Evolutionary conservation across 2,329 filamentous ascomycete species (phyloP).

Genomic region (Didymella lethalis): DNA sequence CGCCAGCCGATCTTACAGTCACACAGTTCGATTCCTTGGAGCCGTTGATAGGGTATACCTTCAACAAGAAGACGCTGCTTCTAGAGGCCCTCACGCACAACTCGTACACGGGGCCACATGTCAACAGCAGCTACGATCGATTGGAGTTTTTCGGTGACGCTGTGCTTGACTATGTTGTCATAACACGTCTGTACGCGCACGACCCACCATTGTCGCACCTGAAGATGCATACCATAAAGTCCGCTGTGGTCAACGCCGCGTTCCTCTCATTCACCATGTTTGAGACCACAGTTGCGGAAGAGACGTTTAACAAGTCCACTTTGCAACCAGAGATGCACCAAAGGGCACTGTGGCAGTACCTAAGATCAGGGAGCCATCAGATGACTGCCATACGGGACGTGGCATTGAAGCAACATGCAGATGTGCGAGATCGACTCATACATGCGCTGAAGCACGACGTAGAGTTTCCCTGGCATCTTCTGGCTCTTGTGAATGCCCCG

Average conservation of each 20-base stretch:
- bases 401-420: conserved; percentile 57
- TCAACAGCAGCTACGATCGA: conserved; percentile 69
- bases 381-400: conserved; percentile 59
- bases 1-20: conserved; percentile 20
- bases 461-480: conserved; percentile 78
- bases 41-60: conserved; percentile 73
- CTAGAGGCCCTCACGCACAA: conserved; percentile 83
- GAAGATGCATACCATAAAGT: conserved; percentile 78
- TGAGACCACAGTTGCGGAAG: conserved; percentile 57
- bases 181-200: conserved; percentile 65
- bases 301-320: conserved; percentile 44
- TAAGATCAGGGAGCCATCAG: conserved; percentile 65
- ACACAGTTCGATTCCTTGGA: conserved; percentile 60
- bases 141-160: conserved; percentile 90
- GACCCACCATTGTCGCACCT: conserved; percentile 59
- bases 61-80: conserved; percentile 71
- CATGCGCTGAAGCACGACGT: conserved; percentile 59
- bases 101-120: conserved; percentile 59
- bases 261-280: conserved; percentile 81
- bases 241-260: conserved; percentile 79
- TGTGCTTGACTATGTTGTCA: conserved; percentile 80
- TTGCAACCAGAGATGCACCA: conserved; percentile 37
- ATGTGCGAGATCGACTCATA: conserved; percentile 60
- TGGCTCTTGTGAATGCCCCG: conserved; percentile 63
- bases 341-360: conserved; percentile 71